Conservation (phyloP, 768 basidiomycete species). For the Leccinellum luteum region DNA sequence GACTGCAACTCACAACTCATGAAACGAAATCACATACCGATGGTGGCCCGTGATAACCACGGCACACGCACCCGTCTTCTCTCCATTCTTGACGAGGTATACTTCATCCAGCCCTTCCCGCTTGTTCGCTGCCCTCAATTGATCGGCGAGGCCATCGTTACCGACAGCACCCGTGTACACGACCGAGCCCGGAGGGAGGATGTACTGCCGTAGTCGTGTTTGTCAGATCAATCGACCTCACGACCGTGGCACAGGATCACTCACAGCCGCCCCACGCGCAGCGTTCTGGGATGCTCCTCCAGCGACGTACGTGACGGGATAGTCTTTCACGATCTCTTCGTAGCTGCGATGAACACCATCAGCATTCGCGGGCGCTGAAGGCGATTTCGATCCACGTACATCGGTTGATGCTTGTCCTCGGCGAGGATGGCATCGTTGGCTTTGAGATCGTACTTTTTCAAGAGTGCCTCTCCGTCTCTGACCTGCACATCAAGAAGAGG, state of each 20-base stretch:
- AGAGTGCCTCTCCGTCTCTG: slow-evolving; percentile 74
- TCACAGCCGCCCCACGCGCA: slow-evolving; percentile 91
- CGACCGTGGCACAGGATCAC: slow-evolving; percentile 28
- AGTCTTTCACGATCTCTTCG: slow-evolving; percentile 75
- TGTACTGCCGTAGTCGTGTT: slow-evolving; percentile 54
- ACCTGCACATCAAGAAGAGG: slow-evolving; percentile 97
- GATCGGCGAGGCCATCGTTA: slow-evolving; percentile 85
- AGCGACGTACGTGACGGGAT: slow-evolving; percentile 86
- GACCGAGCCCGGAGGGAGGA: slow-evolving; percentile 83
- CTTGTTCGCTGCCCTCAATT: slow-evolving; percentile 86
- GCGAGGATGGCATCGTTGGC: slow-evolving; percentile 97
- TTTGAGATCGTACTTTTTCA: slow-evolving; percentile 88
- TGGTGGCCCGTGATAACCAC: slow-evolving; percentile 93
- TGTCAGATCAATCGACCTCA: background rate
- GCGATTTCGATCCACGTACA: slow-evolving; percentile 44
- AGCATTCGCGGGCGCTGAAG: background rate
- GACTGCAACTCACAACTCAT: background rate
- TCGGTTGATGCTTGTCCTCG: slow-evolving; percentile 79
- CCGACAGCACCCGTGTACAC: slow-evolving; percentile 96
- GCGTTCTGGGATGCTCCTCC: slow-evolving; percentile 97
- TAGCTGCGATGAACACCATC: slow-evolving; percentile 53
- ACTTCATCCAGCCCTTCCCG: slow-evolving; percentile 86
- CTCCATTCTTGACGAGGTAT: slow-evolving; percentile 84
- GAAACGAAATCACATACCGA: slow-evolving; percentile 49
- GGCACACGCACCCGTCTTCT: slow-evolving; percentile 94